Base-by-base conservation (phyloP, 495 filamentous ascomycete species). In the Xylaria intraflava region DNA sequence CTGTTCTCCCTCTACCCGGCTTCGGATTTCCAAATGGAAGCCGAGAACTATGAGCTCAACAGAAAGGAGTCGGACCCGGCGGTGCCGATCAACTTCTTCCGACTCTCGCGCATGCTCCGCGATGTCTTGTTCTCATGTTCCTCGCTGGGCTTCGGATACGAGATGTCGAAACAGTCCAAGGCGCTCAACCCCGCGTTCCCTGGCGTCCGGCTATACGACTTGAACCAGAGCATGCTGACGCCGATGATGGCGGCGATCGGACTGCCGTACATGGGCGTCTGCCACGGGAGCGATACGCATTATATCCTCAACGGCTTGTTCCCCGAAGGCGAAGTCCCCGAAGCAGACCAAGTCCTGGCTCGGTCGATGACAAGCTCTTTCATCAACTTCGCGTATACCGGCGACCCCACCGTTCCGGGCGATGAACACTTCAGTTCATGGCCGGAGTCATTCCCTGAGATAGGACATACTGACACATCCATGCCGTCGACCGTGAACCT, bases 41-140 rank as follows among this genome's bases (percentile, higher is more conserved):
- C 58, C 6, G 16, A 24, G 0, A 51, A 53, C 6, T 69, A 69
- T 44, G 49, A 60, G 11, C 29, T 55, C 14, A 39, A 35, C 1
- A 63, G 55, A 29, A n/a, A 19, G 7, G 51, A 53, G 16, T 20
- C 44, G 0, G 64, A 66, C 20, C 65, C 61, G 0, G 51, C 17
- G 0, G 61, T 57, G 3, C 42, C 63, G 7, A 43, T 65, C 23
- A 49, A 68, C 44, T 68, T 29, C n/a, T 69, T 64, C 55, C 65
- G 65, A 2, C 46, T 60, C 14, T 59, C 65, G 2, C 58, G 55
- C 19, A 64, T 69, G 10, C 6, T 69, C 20, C 51, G 65, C 0
- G 67, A 69, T 19, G 35, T 69, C 0, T 39, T 68, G 7, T 69
- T 69, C 55, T 61, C 65, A 6, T 69, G 67, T 22, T 65, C 65